Percentiles rank a stretch among this genome's conserved stretches.
phyloP scores from a whole-genome alignment of 1,284 basidiomycete genomes.

The Caloboletus firmus region DNA sequence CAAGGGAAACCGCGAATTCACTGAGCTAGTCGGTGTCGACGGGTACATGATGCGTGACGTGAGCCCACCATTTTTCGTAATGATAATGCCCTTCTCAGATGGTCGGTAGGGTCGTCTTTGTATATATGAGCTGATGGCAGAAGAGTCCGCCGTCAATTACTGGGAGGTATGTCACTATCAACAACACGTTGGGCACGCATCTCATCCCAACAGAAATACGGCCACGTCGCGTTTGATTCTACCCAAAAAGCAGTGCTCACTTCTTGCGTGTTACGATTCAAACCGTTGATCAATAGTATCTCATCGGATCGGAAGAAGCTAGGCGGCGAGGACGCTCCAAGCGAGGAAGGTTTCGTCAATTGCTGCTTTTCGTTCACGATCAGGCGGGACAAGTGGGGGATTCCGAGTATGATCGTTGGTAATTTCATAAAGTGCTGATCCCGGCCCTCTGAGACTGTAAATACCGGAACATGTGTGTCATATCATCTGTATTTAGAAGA shows the following conservation, averaged over 20 bases:
- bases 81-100: background rate
- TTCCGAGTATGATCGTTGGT: constrained; percentile 90
- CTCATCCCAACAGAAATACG: constrained; percentile 69
- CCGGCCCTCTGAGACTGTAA: background rate
- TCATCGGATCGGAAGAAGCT: constrained; percentile 28
- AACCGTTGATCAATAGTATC: constrained; percentile 51
- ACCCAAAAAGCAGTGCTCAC: constrained; percentile 90
- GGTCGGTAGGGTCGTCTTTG: constrained; percentile 75
- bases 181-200: background rate
- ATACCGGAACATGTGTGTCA: background rate
- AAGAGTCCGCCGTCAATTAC: constrained; percentile 95
- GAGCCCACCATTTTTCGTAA: constrained; percentile 32
- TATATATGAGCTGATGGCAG: constrained; percentile 97
- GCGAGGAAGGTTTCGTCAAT: constrained; percentile 76
- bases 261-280: constrained; percentile 85
- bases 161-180: constrained; percentile 73
- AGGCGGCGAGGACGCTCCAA: constrained; percentile 20
- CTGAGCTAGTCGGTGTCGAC: constrained; percentile 82
- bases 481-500: constrained; percentile 11
- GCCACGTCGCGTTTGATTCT: constrained; percentile 90
- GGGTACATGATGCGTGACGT: constrained; percentile 81
- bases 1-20: constrained; percentile 95
- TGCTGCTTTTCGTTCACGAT: constrained; percentile 98
- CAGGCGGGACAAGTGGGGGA: constrained; percentile 85
- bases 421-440: constrained; percentile 70